Evolutionary conservation across 805 yeast genomes (phyloP), one percentile per base, ranked within the genome.

Genomic region (Starmerella scarabaei): DNA sequence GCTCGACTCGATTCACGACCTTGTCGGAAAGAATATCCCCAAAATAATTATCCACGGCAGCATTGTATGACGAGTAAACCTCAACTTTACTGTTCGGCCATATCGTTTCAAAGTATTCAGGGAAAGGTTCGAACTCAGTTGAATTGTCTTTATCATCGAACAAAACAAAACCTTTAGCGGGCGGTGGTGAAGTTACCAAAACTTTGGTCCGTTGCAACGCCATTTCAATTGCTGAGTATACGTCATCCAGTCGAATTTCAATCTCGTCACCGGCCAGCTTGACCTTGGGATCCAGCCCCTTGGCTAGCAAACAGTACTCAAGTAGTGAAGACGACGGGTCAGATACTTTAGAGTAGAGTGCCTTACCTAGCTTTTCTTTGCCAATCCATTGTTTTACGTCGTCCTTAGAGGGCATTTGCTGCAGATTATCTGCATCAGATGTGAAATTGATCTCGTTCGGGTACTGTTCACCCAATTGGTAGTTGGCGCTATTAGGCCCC

Each of bases 21-120:
- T 82, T 83, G 3, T 84, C 74, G 3, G 93, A 75, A 54, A 88
- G 94, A 14, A 86, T 65, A 0, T 88, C 76, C 0, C 95, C 83
- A 56, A 81, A 88, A 54, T 81, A 88, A 30, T 64, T 66, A 58
- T 88, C 98, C 17, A 88, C 67, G 0, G 96, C 78, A 42, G 72
- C 71, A 54, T 84, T 86, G 57, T 84, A 88, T 0, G 91, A 85
- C 6, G 63, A 59, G 12, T 74, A 60, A 16, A 62, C 64, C 14
- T 31, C 35, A 5, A 43, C 34, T 9, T 43, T 21, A 9, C 44
- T 33, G 5, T 44, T 41, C 21, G 45, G 41, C 20, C 71, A 55
- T 37, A 65, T 64, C 48, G 61, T 72, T 1, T 65, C 57, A 2
- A 51, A 53, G 38, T 53, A 53, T 35, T 53, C 55, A 4, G 30